Evolutionary conservation across 139 green algal species (phyloP).

Genomic region (Chlamydomonas incerta): DNA sequence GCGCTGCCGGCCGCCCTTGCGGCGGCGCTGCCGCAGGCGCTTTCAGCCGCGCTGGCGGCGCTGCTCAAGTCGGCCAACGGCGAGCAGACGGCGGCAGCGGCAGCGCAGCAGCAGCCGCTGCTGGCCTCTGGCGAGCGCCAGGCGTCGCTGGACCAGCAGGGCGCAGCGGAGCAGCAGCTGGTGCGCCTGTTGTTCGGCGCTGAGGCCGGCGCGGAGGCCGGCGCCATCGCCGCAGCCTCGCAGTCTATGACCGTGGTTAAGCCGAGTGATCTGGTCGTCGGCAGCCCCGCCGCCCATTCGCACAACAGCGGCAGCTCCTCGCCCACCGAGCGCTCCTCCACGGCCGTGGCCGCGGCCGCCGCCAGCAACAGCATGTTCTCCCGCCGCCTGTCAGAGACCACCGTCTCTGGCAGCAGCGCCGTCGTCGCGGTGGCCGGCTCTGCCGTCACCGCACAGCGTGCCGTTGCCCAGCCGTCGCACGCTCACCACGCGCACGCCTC

Average conservation of each 20-base stretch:
- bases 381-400: slow-evolving; percentile 18
- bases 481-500: background rate
- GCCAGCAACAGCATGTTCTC: background rate
- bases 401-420: background rate
- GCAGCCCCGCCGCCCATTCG: slow-evolving; percentile 3
- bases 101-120: background rate
- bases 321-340: background rate
- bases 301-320: background rate
- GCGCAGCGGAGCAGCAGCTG: slow-evolving; percentile 30
- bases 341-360: background rate
- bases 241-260: too few species aligned
- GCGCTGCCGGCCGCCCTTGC: slow-evolving; percentile 10
- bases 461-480: background rate
- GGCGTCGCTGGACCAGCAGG: slow-evolving; percentile 30
- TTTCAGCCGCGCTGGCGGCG: background rate
- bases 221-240: background rate
- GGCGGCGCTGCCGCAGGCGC: background rate
- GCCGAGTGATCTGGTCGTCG: background rate
- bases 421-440: background rate
- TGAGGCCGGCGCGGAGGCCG: background rate
- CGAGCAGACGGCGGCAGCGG: background rate
- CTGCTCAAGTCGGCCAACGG: background rate
- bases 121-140: background rate
- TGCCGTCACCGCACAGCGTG: background rate
- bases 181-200: slow-evolving; percentile 29